phyloP scores from a whole-genome alignment of 306 rosid genomes.

The Rosa rugosa region DNA sequence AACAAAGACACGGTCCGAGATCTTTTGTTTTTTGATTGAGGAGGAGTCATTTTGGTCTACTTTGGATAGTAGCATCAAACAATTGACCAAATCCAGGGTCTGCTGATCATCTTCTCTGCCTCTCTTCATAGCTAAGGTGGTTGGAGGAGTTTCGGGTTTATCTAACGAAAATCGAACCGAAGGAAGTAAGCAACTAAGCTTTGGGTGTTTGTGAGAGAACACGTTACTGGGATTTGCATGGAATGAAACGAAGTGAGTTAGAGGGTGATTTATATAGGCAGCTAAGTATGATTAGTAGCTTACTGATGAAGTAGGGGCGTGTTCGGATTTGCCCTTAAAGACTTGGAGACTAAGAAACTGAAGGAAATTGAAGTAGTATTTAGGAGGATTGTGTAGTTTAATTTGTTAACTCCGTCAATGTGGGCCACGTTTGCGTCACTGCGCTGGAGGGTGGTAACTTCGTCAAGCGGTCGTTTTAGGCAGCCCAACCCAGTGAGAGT shows the following conservation, averaged over 20 bases:
- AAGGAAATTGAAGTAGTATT: not conserved
- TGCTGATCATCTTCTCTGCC: conserved; percentile 25
- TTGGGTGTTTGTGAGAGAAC: not conserved
- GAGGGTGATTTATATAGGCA: not conserved
- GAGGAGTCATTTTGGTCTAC: conserved; percentile 28
- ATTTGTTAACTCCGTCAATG: no score
- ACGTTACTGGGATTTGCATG: not conserved
- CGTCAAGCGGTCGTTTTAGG: conserved; percentile 21
- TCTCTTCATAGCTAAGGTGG: conserved; percentile 49
- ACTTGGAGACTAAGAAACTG: conserved; percentile 12
- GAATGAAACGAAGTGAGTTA: not conserved
- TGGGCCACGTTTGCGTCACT: conserved; percentile 16
- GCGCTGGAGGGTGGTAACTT: conserved; percentile 11
- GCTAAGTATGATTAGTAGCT: not conserved
- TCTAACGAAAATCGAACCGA: no score
- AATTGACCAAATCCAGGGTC: conserved; percentile 26
- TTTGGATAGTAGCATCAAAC: conserved; percentile 51
- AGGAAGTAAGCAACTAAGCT: not conserved
- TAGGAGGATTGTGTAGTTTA: no score
- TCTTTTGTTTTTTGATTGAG: not conserved
- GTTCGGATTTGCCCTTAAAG: not conserved
- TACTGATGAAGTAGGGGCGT: not conserved
- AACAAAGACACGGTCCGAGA: conserved; percentile 27
- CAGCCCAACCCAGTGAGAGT: not conserved
- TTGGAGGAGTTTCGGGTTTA: not conserved